Conservation (phyloP, 208 protist species). For the Acanthamoeba sp. region DNA sequence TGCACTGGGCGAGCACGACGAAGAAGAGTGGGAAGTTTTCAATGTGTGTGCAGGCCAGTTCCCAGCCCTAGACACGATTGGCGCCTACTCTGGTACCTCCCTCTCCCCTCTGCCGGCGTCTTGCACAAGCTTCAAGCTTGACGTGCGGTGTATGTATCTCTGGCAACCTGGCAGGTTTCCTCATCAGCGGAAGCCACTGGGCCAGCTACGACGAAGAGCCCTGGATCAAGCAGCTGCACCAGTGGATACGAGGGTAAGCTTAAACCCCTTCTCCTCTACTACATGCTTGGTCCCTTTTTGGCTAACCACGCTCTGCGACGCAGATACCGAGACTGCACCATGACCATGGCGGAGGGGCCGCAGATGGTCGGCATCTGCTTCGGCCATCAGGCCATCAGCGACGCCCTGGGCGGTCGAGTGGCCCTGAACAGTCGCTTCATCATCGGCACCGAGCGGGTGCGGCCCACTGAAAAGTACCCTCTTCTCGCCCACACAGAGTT, state of each 20-base stretch:
- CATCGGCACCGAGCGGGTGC: background rate
- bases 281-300: background rate
- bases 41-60: background rate
- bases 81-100: background rate
- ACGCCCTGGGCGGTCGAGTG: conserved; percentile 6
- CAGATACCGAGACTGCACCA: background rate
- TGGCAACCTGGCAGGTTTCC: background rate
- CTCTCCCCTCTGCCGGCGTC: too few species aligned
- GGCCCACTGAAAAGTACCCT: background rate
- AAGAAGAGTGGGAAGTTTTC: background rate
- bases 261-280: too few species aligned
- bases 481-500: background rate
- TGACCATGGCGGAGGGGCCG: background rate
- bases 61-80: background rate
- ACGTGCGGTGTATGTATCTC: too few species aligned
- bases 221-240: conserved; percentile 28
- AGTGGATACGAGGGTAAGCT: background rate
- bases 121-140: too few species aligned
- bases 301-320: too few species aligned
- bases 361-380: conserved; percentile 37
- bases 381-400: background rate
- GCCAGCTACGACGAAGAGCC: conserved; percentile 25
- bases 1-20: background rate
- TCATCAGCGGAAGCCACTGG: conserved; percentile 22
- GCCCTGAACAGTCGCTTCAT: background rate